Conservation (phyloP, 257 asterid species). For the Buddleja alternifolia region DNA sequence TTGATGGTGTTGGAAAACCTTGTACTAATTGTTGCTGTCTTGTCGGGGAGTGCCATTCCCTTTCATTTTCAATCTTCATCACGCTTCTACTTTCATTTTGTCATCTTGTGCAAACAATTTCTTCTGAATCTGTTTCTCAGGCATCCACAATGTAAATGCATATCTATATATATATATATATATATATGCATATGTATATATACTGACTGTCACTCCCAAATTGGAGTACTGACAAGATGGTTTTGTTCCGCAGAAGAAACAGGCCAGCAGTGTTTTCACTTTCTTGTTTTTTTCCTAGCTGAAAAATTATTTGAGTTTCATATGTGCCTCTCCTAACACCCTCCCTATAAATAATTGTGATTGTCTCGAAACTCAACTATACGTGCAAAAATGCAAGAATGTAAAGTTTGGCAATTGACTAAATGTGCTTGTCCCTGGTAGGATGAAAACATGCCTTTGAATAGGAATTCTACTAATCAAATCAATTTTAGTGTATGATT, state of each 20-base stretch:
- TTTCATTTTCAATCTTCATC: constrained; percentile 64
- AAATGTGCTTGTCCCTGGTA: constrained; percentile 24
- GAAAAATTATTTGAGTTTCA: background rate
- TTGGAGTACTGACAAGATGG: constrained; percentile 28
- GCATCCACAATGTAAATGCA: constrained; percentile 23
- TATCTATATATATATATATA: too few species aligned
- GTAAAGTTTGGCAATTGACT: constrained; percentile 4
- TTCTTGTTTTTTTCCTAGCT: constrained; percentile 18
- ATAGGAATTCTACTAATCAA: constrained; percentile 19
- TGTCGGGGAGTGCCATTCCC: constrained; percentile 62
- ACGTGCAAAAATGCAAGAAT: too few species aligned
- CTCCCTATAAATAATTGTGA: too few species aligned
- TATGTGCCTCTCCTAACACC: too few species aligned
- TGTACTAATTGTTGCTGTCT: constrained; percentile 56
- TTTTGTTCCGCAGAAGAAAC: constrained; percentile 25
- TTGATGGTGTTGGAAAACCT: constrained; percentile 57
- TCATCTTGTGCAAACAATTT: constrained; percentile 43
- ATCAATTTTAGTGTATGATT: constrained; percentile 1
- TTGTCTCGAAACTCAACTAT: too few species aligned
- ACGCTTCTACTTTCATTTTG: constrained; percentile 53
- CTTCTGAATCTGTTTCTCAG: constrained; percentile 11
- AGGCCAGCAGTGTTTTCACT: constrained; percentile 4
- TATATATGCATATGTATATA: too few species aligned
- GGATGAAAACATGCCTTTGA: constrained; percentile 27
- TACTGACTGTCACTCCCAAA: constrained; percentile 29